Evolutionary conservation across 139 green algal genomes (phyloP).

Genomic region (Chlorella vulgaris): DNA sequence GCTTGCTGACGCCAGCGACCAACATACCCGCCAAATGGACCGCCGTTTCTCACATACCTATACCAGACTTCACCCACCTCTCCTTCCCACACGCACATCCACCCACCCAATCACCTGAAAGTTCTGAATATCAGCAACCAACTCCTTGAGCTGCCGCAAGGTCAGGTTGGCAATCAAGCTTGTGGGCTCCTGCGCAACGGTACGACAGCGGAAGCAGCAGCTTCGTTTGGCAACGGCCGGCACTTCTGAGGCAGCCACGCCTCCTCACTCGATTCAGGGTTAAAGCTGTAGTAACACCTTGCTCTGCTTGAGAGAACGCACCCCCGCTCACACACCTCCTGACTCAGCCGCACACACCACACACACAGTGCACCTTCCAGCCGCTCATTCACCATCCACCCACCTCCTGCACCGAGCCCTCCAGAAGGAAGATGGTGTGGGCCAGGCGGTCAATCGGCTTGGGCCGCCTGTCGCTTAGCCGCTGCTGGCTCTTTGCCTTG

Average conservation of each 20-base stretch:
- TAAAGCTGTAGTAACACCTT: not conserved
- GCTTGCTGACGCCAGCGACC: too few species aligned
- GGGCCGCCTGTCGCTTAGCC: constrained; percentile 57
- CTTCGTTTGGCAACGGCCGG: not conserved
- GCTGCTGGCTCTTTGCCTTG: constrained; percentile 52
- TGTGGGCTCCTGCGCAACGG: constrained; percentile 20
- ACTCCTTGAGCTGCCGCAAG: constrained; percentile 27
- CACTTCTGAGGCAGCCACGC: not conserved
- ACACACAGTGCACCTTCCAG: not conserved
- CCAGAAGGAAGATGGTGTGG: constrained; percentile 63
- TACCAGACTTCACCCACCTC: not conserved
- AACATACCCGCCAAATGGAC: too few species aligned
- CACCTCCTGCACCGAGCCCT: constrained; percentile 57
- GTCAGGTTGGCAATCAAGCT: constrained; percentile 3
- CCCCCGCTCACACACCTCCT: not conserved
- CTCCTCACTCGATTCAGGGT: not conserved
- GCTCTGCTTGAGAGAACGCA: not conserved
- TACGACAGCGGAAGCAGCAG: too few species aligned
- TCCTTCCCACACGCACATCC: not conserved
- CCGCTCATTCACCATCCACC: constrained; percentile 57
- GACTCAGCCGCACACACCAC: not conserved
- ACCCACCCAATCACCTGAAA: constrained; percentile 9
- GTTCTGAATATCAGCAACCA: constrained; percentile 16
- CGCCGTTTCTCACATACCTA: too few species aligned
- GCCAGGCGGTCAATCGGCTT: constrained; percentile 70